These are phyloP conservation scores for Acer yangbiense DNA, from an alignment of 345 rosid genomes.

Conservation along the genomic window DNA sequence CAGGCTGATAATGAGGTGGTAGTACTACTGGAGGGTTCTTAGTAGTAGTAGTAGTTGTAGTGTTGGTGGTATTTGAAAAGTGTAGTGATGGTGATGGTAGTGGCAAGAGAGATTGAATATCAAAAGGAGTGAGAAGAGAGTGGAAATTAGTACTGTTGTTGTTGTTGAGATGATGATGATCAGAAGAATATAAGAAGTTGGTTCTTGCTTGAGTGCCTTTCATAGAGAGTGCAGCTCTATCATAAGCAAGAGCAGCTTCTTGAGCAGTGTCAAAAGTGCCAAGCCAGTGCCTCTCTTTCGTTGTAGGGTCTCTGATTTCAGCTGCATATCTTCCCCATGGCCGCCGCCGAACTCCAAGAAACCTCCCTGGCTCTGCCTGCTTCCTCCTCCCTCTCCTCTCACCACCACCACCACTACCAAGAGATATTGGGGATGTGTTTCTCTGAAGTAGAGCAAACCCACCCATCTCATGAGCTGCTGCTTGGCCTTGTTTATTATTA, in stretches of 20 bases:
- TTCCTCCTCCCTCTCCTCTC: conserved; percentile 85
- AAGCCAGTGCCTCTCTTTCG: conserved; percentile 98
- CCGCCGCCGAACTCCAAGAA: conserved; percentile 85
- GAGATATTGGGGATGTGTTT: conserved; percentile 45
- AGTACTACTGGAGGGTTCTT: neutral
- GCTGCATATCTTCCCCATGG: conserved; percentile 99
- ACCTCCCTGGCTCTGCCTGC: conserved; percentile 85
- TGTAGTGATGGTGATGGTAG: conserved; percentile 36
- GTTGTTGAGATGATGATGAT: too few species aligned
- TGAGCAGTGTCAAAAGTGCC: conserved; percentile 98
- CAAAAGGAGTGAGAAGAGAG: conserved; percentile 53
- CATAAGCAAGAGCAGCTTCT: conserved; percentile 96
- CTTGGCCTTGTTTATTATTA: conserved; percentile 26
- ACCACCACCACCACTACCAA: conserved; percentile 24
- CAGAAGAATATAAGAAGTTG: conserved; percentile 57
- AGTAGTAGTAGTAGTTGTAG: neutral
- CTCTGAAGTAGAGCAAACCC: conserved; percentile 58
- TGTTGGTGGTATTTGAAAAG: conserved; percentile 15
- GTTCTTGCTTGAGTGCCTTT: conserved; percentile 95
- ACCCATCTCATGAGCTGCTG: conserved; percentile 22
- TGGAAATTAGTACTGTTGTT: conserved; percentile 32
- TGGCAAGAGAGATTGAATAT: conserved; percentile 50
- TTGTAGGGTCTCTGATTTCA: conserved; percentile 92
- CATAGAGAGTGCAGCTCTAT: conserved; percentile 95
- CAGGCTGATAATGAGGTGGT: conserved; percentile 25